A percentile compares a stretch with the other conserved stretches of the same genome.
These are phyloP conservation scores for Saccharomyces hybrid DNA, from an alignment of 1,139 yeast genomes.

Conservation along the genomic window DNA sequence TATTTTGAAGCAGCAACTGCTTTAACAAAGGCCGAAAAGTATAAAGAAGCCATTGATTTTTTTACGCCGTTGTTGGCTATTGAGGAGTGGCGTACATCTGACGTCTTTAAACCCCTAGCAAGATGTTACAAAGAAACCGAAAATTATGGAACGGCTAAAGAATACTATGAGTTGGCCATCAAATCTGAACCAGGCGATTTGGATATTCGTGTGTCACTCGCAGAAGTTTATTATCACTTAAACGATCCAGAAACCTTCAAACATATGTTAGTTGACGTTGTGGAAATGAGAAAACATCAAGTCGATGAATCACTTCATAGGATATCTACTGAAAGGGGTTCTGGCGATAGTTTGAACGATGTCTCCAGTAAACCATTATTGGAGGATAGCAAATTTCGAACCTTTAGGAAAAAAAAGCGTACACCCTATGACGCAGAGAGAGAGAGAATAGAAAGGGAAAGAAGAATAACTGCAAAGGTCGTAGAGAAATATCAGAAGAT, in stretches of 20 bases:
- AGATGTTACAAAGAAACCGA: slow-evolving; percentile 71
- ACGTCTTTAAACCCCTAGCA: slow-evolving; percentile 58
- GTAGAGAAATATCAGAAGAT: slow-evolving; percentile 59
- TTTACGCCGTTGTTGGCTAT: slow-evolving; percentile 46
- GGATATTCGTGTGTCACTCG: slow-evolving; percentile 68
- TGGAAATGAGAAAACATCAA: slow-evolving; percentile 32
- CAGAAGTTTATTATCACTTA: slow-evolving; percentile 71
- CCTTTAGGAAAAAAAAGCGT: slow-evolving; percentile 26
- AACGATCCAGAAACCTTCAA: slow-evolving; percentile 60
- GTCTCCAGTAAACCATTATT: slow-evolving; percentile 31
- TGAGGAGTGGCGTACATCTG: slow-evolving; percentile 44
- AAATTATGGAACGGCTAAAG: slow-evolving; percentile 60
- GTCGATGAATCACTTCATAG: slow-evolving; percentile 21
- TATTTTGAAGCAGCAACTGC: slow-evolving; percentile 70
- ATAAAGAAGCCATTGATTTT: slow-evolving; percentile 63
- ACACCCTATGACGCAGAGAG: slow-evolving; percentile 43
- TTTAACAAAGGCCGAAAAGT: slow-evolving; percentile 59
- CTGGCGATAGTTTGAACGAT: slow-evolving; percentile 11
- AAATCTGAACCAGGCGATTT: slow-evolving; percentile 54
- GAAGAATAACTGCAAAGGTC: slow-evolving; percentile 52
- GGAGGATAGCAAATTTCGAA: slow-evolving; percentile 31
- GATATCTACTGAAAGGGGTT: slow-evolving; percentile 3
- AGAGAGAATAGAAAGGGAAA: slow-evolving; percentile 51
- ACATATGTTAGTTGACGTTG: slow-evolving; percentile 47
- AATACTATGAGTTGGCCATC: slow-evolving; percentile 51